Conservation (phyloP, 306 rosid genomes). For the Ochetophila trinervis region DNA sequence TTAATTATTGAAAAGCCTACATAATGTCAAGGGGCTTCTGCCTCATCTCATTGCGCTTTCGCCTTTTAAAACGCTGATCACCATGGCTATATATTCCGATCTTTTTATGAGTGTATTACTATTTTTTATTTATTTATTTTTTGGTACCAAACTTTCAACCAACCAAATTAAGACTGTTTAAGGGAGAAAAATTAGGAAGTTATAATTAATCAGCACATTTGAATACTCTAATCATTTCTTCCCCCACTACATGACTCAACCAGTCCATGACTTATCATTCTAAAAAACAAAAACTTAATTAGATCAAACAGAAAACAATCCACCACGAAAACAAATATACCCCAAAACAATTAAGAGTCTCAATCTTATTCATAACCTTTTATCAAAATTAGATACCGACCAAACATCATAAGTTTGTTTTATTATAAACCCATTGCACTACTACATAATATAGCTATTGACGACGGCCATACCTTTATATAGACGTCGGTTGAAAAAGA, state of each 20-base stretch:
- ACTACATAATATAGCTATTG: too few relatives aligned
- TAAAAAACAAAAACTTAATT: too few relatives aligned
- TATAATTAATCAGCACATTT: neutral
- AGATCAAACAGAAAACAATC: neutral
- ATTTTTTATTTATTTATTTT: neutral
- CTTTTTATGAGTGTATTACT: too few relatives aligned
- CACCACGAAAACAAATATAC: neutral
- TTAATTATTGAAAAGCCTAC: too few relatives aligned
- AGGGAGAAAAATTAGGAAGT: neutral
- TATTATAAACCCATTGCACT: conserved; percentile 20
- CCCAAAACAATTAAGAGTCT: neutral
- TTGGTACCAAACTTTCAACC: conserved; percentile 9
- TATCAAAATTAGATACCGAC: conserved; percentile 48
- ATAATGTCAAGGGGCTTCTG: too few relatives aligned
- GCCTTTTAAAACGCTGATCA: too few relatives aligned
- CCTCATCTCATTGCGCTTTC: too few relatives aligned
- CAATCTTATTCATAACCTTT: conserved; percentile 9
- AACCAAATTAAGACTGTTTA: conserved; percentile 11
- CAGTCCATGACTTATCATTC: neutral
- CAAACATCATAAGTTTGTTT: conserved; percentile 39
- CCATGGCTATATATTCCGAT: too few relatives aligned
- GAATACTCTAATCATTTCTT: neutral
- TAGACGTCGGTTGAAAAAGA: too few relatives aligned
- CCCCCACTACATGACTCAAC: neutral
- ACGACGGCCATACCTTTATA: too few relatives aligned